Evolutionary conservation across 78 protist species (phyloP).

Genomic region (Neovahlkampfia damariscottae): DNA sequence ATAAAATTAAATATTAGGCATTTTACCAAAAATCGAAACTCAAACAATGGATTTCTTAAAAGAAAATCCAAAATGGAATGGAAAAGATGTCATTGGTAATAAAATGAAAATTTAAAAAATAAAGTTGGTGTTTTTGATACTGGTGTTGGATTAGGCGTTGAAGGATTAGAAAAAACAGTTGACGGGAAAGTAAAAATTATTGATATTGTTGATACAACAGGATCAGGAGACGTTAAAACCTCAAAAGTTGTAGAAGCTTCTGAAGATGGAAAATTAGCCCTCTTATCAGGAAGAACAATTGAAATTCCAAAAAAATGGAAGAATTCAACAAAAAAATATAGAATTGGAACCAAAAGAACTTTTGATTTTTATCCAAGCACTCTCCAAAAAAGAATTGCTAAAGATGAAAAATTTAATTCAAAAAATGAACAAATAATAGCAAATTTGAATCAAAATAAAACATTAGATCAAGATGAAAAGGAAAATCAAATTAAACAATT

Average conservation of each 20-base stretch:
- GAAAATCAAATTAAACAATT: slow-evolving; percentile 4
- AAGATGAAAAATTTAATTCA: too few relatives aligned
- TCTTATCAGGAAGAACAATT: too few relatives aligned
- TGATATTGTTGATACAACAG: slow-evolving; percentile 61
- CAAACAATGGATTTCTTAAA: neutral
- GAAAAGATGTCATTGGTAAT: slow-evolving; percentile 18
- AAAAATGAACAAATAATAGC: too few relatives aligned
- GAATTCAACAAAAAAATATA: too few relatives aligned
- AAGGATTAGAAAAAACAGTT: slow-evolving; percentile 45
- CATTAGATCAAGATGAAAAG: too few relatives aligned
- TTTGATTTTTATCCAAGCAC: too few relatives aligned
- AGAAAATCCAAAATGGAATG: neutral
- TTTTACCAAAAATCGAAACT: slow-evolving; percentile 11
- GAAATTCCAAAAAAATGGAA: too few relatives aligned
- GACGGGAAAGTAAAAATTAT: slow-evolving; percentile 64
- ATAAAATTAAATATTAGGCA: too few relatives aligned
- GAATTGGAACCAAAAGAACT: too few relatives aligned
- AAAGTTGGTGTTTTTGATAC: slow-evolving; percentile 41
- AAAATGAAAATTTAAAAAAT: too few relatives aligned
- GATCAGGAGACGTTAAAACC: slow-evolving; percentile 53
- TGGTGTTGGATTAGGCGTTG: slow-evolving; percentile 61
- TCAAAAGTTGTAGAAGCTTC: neutral
- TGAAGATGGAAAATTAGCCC: slow-evolving; percentile 4
- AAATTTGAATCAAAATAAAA: too few relatives aligned
- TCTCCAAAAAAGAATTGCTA: too few relatives aligned